These are phyloP conservation scores for Phialophora verrucosa DNA, from an alignment of 2,329 filamentous ascomycete genomes.

Conservation along the genomic window DNA sequence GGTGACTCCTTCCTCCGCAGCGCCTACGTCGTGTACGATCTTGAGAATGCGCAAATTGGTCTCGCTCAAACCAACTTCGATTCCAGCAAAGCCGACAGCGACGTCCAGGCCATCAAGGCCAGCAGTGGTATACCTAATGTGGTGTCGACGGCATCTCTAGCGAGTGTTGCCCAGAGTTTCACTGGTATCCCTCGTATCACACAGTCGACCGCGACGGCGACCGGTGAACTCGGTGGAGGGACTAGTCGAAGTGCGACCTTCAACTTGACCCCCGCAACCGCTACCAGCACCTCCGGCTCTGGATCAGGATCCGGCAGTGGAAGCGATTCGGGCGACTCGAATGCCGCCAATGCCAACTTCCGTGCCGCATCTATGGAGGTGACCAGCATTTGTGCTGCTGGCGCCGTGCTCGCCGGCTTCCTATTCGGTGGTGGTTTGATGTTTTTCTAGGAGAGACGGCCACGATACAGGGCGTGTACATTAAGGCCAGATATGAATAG, in stretches of 20 bases:
- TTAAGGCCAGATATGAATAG: not conserved
- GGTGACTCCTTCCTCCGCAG: slow-evolving; percentile 77
- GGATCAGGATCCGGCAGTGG: slow-evolving; percentile 17
- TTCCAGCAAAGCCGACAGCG: slow-evolving; percentile 22
- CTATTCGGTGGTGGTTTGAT: slow-evolving; percentile 34
- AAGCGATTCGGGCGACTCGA: slow-evolving; percentile 17
- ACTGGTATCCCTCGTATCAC: slow-evolving; percentile 36
- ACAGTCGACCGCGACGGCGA: slow-evolving; percentile 27
- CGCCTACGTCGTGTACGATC: slow-evolving; percentile 77
- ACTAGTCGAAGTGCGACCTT: slow-evolving; percentile 35
- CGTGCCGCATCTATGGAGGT: slow-evolving; percentile 20
- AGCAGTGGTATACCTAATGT: slow-evolving; percentile 33
- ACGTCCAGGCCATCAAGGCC: slow-evolving; percentile 32
- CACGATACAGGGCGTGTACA: not conserved
- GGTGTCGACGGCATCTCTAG: slow-evolving; percentile 32
- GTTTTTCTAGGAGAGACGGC: slow-evolving; percentile 21
- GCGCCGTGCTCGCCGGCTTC: slow-evolving; percentile 25
- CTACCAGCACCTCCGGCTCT: slow-evolving; percentile 17
- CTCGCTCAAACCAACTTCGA: slow-evolving; percentile 65
- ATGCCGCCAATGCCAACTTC: slow-evolving; percentile 29
- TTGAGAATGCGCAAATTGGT: slow-evolving; percentile 73
- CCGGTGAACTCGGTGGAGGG: slow-evolving; percentile 23
- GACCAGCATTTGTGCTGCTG: slow-evolving; percentile 18
- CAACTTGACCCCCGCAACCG: slow-evolving; percentile 27
- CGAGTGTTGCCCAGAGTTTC: slow-evolving; percentile 41